These are phyloP conservation scores for Nicotiana attenuata DNA, from an alignment of 257 asterid species.

Conservation along the genomic window DNA sequence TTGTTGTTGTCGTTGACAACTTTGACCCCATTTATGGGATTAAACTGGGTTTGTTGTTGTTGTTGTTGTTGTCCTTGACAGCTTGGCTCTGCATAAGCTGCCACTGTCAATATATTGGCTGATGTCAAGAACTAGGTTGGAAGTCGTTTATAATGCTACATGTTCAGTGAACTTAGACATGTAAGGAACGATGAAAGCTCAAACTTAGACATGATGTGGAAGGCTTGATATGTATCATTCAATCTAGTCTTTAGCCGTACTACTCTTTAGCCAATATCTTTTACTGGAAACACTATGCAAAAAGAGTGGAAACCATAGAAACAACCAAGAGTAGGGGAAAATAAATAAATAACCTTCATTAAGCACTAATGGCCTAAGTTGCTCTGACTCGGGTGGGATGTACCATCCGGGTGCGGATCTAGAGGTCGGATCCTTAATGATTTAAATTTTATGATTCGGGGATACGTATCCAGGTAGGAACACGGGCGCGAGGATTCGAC, in stretches of 20 bases:
- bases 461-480: too few relatives aligned
- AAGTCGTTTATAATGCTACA: background rate
- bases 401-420: too few relatives aligned
- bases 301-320: background rate
- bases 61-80: too few relatives aligned
- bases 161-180: background rate
- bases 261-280: background rate
- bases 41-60: too few relatives aligned
- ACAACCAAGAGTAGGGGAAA: background rate
- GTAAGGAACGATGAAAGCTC: background rate
- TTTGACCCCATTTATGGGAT: too few relatives aligned
- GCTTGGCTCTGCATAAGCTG: background rate
- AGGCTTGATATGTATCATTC: background rate
- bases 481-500: too few relatives aligned
- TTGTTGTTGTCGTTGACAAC: too few relatives aligned
- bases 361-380: too few relatives aligned
- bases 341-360: background rate
- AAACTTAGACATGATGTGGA: background rate
- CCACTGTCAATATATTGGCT: background rate
- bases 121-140: background rate
- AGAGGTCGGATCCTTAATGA: too few relatives aligned
- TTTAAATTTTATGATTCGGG: too few relatives aligned
- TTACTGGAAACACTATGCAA: background rate
- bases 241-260: background rate
- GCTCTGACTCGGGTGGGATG: too few relatives aligned